Conservation (phyloP, 345 rosid genomes). For the Punica granatum region DNA sequence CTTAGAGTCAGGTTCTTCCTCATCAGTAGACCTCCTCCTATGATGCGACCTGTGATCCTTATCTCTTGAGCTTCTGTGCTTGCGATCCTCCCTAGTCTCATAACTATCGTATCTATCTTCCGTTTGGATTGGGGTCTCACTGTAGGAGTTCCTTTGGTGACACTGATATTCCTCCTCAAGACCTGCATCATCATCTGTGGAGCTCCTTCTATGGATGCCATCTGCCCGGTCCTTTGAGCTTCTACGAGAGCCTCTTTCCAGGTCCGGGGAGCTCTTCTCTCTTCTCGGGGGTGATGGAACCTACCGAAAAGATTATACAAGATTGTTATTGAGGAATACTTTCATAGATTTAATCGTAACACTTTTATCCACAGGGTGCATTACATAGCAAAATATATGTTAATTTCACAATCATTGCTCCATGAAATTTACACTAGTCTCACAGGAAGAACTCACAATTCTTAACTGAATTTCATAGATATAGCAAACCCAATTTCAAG, state of each 20-base stretch:
- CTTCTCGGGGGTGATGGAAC: constrained; percentile 87
- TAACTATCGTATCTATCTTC: constrained; percentile 17
- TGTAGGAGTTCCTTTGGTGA: background rate
- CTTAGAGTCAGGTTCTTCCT: constrained; percentile 8
- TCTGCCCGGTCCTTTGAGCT: constrained; percentile 16
- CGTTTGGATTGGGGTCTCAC: constrained; percentile 11
- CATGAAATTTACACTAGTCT: background rate
- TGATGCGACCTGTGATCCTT: constrained; percentile 21
- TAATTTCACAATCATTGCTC: background rate
- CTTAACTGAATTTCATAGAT: background rate
- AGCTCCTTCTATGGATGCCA: constrained; percentile 19
- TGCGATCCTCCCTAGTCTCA: constrained; percentile 24
- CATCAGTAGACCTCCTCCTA: constrained; percentile 23
- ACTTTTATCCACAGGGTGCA: background rate
- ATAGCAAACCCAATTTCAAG: background rate
- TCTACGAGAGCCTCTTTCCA: constrained; percentile 23
- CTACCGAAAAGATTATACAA: constrained; percentile 20
- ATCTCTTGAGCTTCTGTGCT: constrained; percentile 16
- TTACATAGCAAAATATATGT: background rate
- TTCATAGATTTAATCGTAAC: background rate
- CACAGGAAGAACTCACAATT: background rate
- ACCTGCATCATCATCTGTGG: constrained; percentile 22
- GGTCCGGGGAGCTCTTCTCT: constrained; percentile 29
- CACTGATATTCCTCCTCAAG: constrained; percentile 16
- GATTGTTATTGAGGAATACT: background rate